Percentiles rank a stretch among this genome's conserved stretches.
Conservation (phyloP, 2,329 filamentous ascomycete species). For the Cladophialophora psammophila region DNA sequence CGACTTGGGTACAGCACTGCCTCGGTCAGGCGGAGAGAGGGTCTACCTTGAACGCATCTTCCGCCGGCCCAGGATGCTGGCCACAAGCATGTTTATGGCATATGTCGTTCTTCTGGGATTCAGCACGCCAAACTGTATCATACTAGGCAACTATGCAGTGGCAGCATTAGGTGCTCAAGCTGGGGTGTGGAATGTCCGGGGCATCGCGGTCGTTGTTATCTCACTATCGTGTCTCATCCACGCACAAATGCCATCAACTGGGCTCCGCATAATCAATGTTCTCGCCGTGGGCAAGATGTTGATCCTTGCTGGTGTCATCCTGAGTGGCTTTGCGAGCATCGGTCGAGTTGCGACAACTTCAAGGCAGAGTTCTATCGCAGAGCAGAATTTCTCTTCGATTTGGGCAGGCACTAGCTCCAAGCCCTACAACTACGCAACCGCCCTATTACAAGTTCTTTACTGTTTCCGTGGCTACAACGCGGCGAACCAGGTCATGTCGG, state of each 20-base stretch:
- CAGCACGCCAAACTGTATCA: slow-evolving; percentile 61
- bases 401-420: slow-evolving; percentile 46
- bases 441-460: slow-evolving; percentile 62
- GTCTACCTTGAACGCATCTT: slow-evolving; percentile 63
- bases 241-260: slow-evolving; percentile 53
- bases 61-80: slow-evolving; percentile 59
- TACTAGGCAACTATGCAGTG: slow-evolving; percentile 60
- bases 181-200: slow-evolving; percentile 59
- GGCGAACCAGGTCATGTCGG: slow-evolving; percentile 64
- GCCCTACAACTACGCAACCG: slow-evolving; percentile 50
- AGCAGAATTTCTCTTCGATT: slow-evolving; percentile 43
- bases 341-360: slow-evolving; percentile 16
- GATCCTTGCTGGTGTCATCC: slow-evolving; percentile 57
- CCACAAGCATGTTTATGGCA: slow-evolving; percentile 61
- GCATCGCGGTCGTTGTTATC: slow-evolving; percentile 57
- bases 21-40: slow-evolving; percentile 59
- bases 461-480: slow-evolving; percentile 64
- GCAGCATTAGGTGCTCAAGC: slow-evolving; percentile 44
- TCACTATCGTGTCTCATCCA: slow-evolving; percentile 57
- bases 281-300: slow-evolving; percentile 59
- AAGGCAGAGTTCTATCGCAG: slow-evolving; percentile 5
- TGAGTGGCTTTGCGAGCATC: slow-evolving; percentile 52
- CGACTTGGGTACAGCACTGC: slow-evolving; percentile 56
- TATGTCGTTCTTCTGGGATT: slow-evolving; percentile 61
- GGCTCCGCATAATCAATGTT: slow-evolving; percentile 57